Base-by-base conservation (phyloP, 2,329 filamentous ascomycete genomes). In the Cordyceps fumosorosea region DNA sequence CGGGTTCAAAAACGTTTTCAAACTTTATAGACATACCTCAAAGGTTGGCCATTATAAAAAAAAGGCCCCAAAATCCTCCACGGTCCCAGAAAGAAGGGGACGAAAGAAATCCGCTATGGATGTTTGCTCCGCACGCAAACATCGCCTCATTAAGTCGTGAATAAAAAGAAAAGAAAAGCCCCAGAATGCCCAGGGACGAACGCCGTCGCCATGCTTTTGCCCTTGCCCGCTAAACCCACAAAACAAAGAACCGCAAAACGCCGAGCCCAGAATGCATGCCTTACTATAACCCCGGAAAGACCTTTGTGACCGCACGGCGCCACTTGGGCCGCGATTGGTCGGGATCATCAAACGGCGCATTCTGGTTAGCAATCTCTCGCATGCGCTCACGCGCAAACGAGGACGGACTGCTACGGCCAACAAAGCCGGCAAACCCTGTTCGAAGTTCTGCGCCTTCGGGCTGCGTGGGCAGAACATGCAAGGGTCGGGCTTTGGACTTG, bases 371-470 rank as follows among this genome's bases (percentile, higher is more conserved):
- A 64, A 79, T 76, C 55, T 77, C 71, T 51, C 76, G 73, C 75
- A 79, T 79, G 20, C 76, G 72, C 64, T 77, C 73, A 53, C 77
- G 72, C 29, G 77, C 75, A 68, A 78, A 76, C 8, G 76, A 77
- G 5, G 77, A 79, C 3, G 77, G 77, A 63, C 76, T 78, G 55
- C 71, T 71, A 32, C 75, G 74, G 24, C 76, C 74, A 40, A 67
- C 67, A 26, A 67, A 65, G 42, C 68, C 67, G 26, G 66, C 64
- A 22, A 60, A 60, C 20, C 18, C 59, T 8, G 69, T 69, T 16
- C 64, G 68, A 42, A 72, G 63, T 55, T 75, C 74, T 6, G 68
- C 63, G 51, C 73, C 66, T 60, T 77, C 75, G 37, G 73, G 74
- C 40, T 76, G 74, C 18, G 75, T 77, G 1, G 74, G 73, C 37